A percentile compares a stretch with the other conserved stretches of the same genome.
Evolutionary conservation across 176 grass and related monocot species (phyloP).

Genomic region (Zea luxurians): DNA sequence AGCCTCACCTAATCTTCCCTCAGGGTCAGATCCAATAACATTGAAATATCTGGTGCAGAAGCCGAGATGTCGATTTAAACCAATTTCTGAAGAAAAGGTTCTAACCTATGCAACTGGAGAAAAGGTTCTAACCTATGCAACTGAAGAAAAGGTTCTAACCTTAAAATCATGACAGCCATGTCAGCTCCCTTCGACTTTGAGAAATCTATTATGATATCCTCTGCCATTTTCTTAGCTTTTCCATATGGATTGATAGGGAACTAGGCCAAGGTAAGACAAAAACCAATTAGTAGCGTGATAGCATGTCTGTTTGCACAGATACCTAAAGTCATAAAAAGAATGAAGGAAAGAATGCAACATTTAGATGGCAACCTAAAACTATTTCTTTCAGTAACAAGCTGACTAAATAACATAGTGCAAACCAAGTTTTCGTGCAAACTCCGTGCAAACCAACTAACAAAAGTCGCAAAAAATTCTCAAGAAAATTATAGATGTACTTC

Average conservation of each 20-base stretch:
- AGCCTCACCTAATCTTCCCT: conserved; percentile 77
- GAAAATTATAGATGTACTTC: too few relatives aligned
- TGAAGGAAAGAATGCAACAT: conserved; percentile 20
- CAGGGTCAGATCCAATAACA: conserved; percentile 79
- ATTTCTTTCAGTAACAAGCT: conserved; percentile 18
- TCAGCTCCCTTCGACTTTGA: conserved; percentile 67
- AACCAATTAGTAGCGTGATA: conserved; percentile 29
- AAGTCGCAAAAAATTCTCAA: too few relatives aligned
- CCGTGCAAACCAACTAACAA: too few relatives aligned
- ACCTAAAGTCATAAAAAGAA: background rate
- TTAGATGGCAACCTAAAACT: background rate
- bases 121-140: conserved; percentile 14
- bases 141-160: conserved; percentile 32
- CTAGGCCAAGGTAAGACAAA: conserved; percentile 38
- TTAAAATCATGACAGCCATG: conserved; percentile 86
- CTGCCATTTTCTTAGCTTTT: conserved; percentile 89
- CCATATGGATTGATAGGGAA: conserved; percentile 80
- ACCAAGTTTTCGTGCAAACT: too few relatives aligned
- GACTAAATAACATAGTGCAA: background rate
- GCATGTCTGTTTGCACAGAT: conserved; percentile 10
- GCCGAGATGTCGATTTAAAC: conserved; percentile 31
- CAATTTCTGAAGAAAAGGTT: background rate
- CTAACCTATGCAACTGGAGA: conserved; percentile 14
- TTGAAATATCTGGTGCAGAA: conserved; percentile 66
- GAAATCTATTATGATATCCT: conserved; percentile 84